These are phyloP conservation scores for Sporisorium iseilematis-ciliati DNA, from an alignment of 1,284 basidiomycete species.

Conservation along the genomic window DNA sequence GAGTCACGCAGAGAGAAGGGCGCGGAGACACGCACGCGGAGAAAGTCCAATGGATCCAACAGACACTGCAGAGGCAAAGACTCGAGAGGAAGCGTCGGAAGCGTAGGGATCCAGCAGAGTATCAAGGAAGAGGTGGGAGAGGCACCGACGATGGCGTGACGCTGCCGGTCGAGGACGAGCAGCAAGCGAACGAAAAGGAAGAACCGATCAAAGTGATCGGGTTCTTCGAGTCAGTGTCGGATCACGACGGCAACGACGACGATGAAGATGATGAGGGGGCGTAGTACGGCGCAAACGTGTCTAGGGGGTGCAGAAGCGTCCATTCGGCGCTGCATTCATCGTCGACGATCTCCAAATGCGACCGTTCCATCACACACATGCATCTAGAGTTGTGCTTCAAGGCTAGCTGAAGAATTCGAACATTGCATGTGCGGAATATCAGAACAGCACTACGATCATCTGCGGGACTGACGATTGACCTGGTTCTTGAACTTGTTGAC, in stretches of 20 bases:
- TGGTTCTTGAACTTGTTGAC: slow-evolving; percentile 45
- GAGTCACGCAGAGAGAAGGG: not conserved
- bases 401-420: not conserved
- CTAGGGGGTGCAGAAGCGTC: no score
- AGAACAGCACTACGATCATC: slow-evolving; percentile 1
- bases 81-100: slow-evolving; percentile 71
- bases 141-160: slow-evolving; percentile 44
- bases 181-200: not conserved
- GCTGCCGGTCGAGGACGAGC: not conserved
- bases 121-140: slow-evolving; percentile 55
- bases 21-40: slow-evolving; percentile 11
- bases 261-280: slow-evolving; percentile 16
- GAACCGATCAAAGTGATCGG: slow-evolving; percentile 13
- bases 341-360: not conserved
- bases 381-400: not conserved
- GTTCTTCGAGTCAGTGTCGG: slow-evolving; percentile 30
- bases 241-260: slow-evolving; percentile 10
- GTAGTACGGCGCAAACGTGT: not conserved
- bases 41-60: slow-evolving; percentile 72
- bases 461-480: slow-evolving; percentile 31
- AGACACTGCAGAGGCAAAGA: slow-evolving; percentile 75
- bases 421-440: not conserved
- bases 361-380: not conserved
- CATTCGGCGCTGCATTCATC: no score
- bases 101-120: slow-evolving; percentile 50